phyloP scores from a whole-genome alignment of 768 basidiomycete genomes.

The Termitomyces eurrhizus region DNA sequence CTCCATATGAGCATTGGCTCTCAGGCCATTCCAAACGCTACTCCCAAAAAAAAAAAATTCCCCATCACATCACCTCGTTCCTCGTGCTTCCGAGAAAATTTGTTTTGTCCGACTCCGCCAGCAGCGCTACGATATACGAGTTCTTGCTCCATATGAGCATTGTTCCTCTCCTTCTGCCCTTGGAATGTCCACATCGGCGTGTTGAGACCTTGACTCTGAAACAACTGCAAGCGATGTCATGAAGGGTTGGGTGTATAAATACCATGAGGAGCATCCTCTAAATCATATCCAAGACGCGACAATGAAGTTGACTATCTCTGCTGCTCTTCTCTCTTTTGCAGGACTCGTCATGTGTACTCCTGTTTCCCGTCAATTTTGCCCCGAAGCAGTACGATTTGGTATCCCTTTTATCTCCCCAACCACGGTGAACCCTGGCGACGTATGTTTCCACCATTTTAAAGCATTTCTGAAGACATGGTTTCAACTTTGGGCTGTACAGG shows the following conservation, averaged over 20 bases:
- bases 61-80: too few relatives aligned
- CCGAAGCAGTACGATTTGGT: slow-evolving; percentile 12
- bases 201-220: neutral
- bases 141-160: too few relatives aligned
- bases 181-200: neutral
- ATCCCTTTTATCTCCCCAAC: slow-evolving; percentile 5
- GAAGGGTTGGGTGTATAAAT: neutral
- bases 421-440: slow-evolving; percentile 12
- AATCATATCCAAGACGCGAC: neutral
- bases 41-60: too few relatives aligned
- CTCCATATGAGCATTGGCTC: neutral
- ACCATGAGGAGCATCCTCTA: neutral
- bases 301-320: slow-evolving; percentile 13
- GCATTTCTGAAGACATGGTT: too few relatives aligned
- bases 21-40: too few relatives aligned
- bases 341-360: slow-evolving; percentile 4
- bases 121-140: neutral
- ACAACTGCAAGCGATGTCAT: neutral
- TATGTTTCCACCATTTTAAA: neutral
- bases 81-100: too few relatives aligned
- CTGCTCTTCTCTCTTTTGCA: slow-evolving; percentile 10
- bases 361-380: slow-evolving; percentile 5
- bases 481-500: neutral
- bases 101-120: neutral
- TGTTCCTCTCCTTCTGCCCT: neutral